A percentile compares a stretch with the other conserved stretches of the same genome.
Evolutionary conservation across 305 asterid species (phyloP).

Genomic region (Fraxinus dipetala): DNA sequence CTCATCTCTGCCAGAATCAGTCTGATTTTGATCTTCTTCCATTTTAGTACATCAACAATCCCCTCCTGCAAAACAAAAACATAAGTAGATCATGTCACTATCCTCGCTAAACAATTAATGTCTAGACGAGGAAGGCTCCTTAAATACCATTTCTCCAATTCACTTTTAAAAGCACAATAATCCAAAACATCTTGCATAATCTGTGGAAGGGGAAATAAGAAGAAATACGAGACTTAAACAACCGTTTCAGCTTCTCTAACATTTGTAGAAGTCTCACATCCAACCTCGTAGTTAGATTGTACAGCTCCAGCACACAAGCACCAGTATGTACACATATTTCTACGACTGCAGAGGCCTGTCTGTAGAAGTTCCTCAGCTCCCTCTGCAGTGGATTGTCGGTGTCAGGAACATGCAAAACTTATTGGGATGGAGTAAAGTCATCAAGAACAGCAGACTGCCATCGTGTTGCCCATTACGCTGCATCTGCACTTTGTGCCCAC

Average conservation of each 20-base stretch:
- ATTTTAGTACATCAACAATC: background rate
- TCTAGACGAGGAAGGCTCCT: background rate
- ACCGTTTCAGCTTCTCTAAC: constrained; percentile 90
- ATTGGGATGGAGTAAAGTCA: constrained; percentile 77
- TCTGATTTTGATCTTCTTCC: background rate
- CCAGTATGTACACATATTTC: constrained; percentile 85
- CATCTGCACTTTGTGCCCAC: constrained; percentile 90
- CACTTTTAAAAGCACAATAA: background rate
- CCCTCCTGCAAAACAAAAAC: background rate
- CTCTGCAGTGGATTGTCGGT: constrained; percentile 41
- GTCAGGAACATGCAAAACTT: constrained; percentile 86
- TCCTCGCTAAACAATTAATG: background rate
- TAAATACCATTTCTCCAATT: background rate
- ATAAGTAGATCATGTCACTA: background rate
- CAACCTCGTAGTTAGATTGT: constrained; percentile 84
- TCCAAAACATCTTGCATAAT: background rate
- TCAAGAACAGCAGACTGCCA: constrained; percentile 84
- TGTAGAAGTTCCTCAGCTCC: constrained; percentile 78
- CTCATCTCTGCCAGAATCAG: background rate
- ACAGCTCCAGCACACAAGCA: constrained; percentile 73
- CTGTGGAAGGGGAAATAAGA: background rate
- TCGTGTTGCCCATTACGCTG: constrained; percentile 93
- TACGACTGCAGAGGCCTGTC: constrained; percentile 90
- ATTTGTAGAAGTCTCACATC: constrained; percentile 76
- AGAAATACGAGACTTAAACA: constrained; percentile 36